phyloP scores from a whole-genome alignment of 352 stramenopile species.

The Globisporangium barbulae region DNA sequence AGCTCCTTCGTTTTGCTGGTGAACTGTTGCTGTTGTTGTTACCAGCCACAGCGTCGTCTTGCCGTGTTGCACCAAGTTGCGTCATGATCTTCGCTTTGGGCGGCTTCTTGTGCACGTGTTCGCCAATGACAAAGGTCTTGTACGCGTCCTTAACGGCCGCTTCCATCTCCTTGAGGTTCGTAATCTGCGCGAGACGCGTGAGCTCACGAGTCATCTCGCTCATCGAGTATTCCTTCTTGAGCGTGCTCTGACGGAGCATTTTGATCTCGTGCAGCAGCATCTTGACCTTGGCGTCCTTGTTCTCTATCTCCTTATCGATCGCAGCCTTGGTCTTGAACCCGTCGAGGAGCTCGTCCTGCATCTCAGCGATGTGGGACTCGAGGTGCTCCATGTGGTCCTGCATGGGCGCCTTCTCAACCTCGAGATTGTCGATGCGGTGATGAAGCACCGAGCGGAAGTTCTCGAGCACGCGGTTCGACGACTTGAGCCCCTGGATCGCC shows the following conservation, averaged over 20 bases:
- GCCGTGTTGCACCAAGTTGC: slow-evolving; percentile 6
- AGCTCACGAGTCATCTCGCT: slow-evolving; percentile 82
- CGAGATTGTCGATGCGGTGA: slow-evolving; percentile 70
- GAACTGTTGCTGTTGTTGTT: slow-evolving; percentile 4
- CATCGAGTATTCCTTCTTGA: slow-evolving; percentile 79
- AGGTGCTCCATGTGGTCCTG: slow-evolving; percentile 50
- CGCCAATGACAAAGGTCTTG: slow-evolving; percentile 69
- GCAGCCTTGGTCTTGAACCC: slow-evolving; percentile 66
- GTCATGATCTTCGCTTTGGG: slow-evolving; percentile 19
- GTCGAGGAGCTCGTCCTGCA: slow-evolving; percentile 73
- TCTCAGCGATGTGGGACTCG: slow-evolving; percentile 69
- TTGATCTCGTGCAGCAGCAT: slow-evolving; percentile 76
- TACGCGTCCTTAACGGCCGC: slow-evolving; percentile 78
- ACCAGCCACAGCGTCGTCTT: background rate
- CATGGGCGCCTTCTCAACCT: slow-evolving; percentile 72
- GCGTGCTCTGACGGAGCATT: slow-evolving; percentile 58
- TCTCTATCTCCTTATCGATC: slow-evolving; percentile 57
- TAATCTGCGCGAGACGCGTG: slow-evolving; percentile 62
- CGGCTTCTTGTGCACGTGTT: slow-evolving; percentile 59
- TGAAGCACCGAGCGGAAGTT: slow-evolving; percentile 82
- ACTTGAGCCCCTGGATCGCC: slow-evolving; percentile 56
- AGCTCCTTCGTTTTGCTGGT: slow-evolving; percentile 4
- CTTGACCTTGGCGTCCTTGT: slow-evolving; percentile 76
- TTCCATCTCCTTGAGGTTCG: slow-evolving; percentile 79
- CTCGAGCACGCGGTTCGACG: slow-evolving; percentile 73